Conservation (phyloP, 768 basidiomycete species). For the Tylopilus sp. region DNA sequence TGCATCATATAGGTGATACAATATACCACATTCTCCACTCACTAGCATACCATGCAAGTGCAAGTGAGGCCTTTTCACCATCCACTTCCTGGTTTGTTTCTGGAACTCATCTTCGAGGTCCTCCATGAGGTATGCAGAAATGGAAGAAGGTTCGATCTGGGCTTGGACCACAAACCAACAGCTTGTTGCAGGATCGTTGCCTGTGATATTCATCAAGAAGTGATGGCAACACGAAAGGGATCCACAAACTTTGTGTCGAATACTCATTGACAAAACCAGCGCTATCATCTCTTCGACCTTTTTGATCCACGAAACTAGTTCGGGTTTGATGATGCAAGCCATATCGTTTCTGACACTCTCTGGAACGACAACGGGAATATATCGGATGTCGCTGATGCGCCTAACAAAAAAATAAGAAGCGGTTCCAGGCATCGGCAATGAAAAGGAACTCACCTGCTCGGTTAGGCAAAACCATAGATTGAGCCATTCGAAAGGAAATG, state of each 20-base stretch:
- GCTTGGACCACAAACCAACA: conserved; percentile 68
- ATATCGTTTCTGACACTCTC: too few species aligned
- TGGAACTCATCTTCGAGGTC: too few species aligned
- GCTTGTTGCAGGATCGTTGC: conserved; percentile 42
- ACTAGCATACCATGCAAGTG: too few species aligned
- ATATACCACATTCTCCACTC: too few species aligned
- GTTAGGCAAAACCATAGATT: conserved; percentile 71
- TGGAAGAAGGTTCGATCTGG: too few species aligned
- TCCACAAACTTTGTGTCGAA: conserved; percentile 28
- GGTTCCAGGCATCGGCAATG: background rate
- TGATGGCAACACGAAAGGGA: background rate
- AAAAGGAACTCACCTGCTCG: conserved; percentile 49
- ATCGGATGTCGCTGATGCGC: conserved; percentile 59
- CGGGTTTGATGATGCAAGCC: conserved; percentile 53
- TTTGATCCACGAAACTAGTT: too few species aligned
- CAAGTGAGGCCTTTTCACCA: too few species aligned
- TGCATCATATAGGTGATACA: too few species aligned
- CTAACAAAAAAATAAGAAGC: conserved; percentile 32
- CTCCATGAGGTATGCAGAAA: too few species aligned
- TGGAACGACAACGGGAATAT: conserved; percentile 66
- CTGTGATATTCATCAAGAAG: conserved; percentile 28
- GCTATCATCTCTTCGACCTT: conserved; percentile 56
- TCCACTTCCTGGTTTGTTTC: too few species aligned
- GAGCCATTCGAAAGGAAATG: too few species aligned
- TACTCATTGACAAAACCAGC: conserved; percentile 58